Conservation (phyloP, 1,284 basidiomycete genomes). For the Wallemia hederae region DNA sequence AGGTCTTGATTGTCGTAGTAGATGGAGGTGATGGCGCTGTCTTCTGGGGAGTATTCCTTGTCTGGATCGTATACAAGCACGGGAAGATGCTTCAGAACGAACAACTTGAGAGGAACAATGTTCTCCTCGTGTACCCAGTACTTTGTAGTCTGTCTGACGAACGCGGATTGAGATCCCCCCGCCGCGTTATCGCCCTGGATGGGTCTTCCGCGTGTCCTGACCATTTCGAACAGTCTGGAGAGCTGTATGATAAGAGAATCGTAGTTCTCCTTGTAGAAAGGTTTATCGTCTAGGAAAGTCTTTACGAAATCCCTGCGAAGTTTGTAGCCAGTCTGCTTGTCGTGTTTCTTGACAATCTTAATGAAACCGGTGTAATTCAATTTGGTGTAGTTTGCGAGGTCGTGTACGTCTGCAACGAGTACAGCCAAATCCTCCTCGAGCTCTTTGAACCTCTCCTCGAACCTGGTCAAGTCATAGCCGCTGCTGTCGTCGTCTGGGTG, state of each 20-base stretch:
- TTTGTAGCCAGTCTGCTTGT: slow-evolving; percentile 27
- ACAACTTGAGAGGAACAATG: slow-evolving; percentile 80
- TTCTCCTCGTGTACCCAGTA: slow-evolving; percentile 97
- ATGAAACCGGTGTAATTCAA: slow-evolving; percentile 90
- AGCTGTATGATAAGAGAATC: slow-evolving; percentile 85
- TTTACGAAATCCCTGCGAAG: slow-evolving; percentile 36
- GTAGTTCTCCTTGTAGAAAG: slow-evolving; percentile 57
- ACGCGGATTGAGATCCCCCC: slow-evolving; percentile 82
- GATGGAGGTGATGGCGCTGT: slow-evolving; percentile 63
- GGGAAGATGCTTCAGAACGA: slow-evolving; percentile 72
- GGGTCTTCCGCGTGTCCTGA: slow-evolving; percentile 80
- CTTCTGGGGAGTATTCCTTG: slow-evolving; percentile 69
- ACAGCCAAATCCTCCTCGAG: slow-evolving; percentile 86
- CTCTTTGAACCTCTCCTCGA: slow-evolving; percentile 63
- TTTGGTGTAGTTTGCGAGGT: slow-evolving; percentile 79
- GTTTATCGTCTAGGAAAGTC: slow-evolving; percentile 73
- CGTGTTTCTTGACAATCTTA: slow-evolving; percentile 56
- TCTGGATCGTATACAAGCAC: slow-evolving; percentile 86
- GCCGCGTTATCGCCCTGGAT: slow-evolving; percentile 77
- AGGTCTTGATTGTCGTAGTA: slow-evolving; percentile 88
- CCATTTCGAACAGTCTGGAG: slow-evolving; percentile 80
- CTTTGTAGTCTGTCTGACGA: slow-evolving; percentile 90
- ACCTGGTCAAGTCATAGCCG: slow-evolving; percentile 36
- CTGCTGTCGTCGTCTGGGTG: slow-evolving; percentile 27
- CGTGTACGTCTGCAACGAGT: slow-evolving; percentile 92